A percentile compares a stretch with the other conserved stretches of the same genome.
Conservation (phyloP, 305 asterid species). For the Fraxinus angustifolia region DNA sequence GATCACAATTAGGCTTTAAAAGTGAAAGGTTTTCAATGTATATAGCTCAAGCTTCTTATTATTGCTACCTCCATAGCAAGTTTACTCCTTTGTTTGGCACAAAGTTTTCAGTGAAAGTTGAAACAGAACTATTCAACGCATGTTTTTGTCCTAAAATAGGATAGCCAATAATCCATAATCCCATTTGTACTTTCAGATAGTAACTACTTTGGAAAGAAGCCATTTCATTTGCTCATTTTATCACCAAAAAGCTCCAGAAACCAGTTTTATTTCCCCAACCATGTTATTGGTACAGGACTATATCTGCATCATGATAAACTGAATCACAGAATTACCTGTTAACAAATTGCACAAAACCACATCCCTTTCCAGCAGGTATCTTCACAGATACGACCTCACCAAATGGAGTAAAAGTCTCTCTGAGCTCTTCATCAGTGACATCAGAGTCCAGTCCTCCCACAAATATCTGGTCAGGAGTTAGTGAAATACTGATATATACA, state of each 20-base stretch:
- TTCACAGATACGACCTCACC: slow-evolving; percentile 88
- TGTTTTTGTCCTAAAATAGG: background rate
- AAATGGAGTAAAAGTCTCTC: slow-evolving; percentile 63
- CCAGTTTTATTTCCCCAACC: background rate
- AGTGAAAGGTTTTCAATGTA: background rate
- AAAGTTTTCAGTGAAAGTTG: background rate
- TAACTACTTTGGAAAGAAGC: background rate
- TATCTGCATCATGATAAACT: background rate
- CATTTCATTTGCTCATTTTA: background rate
- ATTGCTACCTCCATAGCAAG: background rate
- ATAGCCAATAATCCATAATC: background rate
- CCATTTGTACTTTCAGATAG: background rate
- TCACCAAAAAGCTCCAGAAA: background rate
- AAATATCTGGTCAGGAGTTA: slow-evolving; percentile 38
- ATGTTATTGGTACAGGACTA: background rate
- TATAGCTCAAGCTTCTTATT: background rate
- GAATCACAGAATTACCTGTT: slow-evolving; percentile 51
- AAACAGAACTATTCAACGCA: background rate
- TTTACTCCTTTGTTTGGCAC: background rate
- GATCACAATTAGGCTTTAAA: background rate
- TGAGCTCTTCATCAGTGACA: slow-evolving; percentile 80
- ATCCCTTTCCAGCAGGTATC: slow-evolving; percentile 92
- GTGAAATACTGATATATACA: slow-evolving; percentile 7
- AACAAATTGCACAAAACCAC: slow-evolving; percentile 89
- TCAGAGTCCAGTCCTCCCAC: slow-evolving; percentile 94